Evolutionary conservation across 2,329 filamentous ascomycete genomes (phyloP).

Genomic region (Akanthomyces muscarius): DNA sequence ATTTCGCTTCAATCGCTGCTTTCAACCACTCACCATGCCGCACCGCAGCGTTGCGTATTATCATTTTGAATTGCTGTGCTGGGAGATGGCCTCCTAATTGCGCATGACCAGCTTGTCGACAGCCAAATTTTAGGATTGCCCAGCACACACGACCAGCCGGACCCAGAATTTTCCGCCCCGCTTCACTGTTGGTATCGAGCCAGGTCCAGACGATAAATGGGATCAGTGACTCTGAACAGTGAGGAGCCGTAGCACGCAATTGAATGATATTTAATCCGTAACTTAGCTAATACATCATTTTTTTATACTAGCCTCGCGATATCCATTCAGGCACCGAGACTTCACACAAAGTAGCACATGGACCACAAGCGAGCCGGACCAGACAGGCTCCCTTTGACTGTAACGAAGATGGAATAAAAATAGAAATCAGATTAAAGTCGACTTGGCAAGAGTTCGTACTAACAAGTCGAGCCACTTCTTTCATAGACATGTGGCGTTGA

Average conservation of each 20-base stretch:
- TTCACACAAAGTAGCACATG: too few species aligned
- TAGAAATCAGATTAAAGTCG: too few species aligned
- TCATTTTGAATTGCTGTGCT: slow-evolving; percentile 40
- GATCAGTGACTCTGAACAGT: too few species aligned
- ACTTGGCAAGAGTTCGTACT: neutral
- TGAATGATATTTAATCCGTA: too few species aligned
- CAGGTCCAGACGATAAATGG: too few species aligned
- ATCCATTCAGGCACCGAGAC: too few species aligned
- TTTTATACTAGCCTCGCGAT: too few species aligned
- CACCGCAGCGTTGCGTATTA: slow-evolving; percentile 49
- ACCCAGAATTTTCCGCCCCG: slow-evolving; percentile 20
- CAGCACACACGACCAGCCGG: neutral
- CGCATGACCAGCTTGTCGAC: neutral
- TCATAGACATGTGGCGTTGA: too few species aligned
- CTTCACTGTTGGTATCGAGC: neutral
- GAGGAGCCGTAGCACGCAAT: too few species aligned
- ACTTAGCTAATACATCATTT: too few species aligned
- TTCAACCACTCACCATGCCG: slow-evolving; percentile 47
- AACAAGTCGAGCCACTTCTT: too few species aligned
- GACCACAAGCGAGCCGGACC: neutral
- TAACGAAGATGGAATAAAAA: too few species aligned
- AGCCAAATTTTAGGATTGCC: slow-evolving; percentile 17
- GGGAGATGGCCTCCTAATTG: neutral
- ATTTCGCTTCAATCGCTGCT: neutral
- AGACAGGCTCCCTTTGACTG: neutral